Evolutionary conservation across 139 green algal species (phyloP), one percentile per base, ranked within the genome.

Genomic region (Pedinophyceae sp.): DNA sequence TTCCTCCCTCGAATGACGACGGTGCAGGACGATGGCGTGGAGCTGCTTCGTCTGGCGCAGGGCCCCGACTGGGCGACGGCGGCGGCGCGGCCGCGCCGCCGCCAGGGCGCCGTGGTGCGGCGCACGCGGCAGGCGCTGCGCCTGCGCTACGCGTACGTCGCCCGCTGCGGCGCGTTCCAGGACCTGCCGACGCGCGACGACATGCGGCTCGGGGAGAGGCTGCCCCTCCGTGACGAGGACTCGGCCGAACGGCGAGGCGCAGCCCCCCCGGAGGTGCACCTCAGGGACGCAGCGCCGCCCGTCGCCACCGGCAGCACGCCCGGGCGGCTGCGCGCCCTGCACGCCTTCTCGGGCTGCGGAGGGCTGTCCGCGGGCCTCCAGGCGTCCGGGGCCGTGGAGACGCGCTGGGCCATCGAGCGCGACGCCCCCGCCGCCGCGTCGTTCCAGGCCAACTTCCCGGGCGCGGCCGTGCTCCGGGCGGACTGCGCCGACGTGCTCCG

Each of bases 291-390:
- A n/a, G n/a, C n/a, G n/a, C n/a, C n/a, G n/a, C n/a, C n/a, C n/a
- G n/a, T n/a, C n/a, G n/a, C n/a, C n/a, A n/a, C n/a, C n/a, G 54
- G 48, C 19, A 20, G 28, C 24, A n/a, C n/a, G n/a, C n/a, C n/a
- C n/a, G 25, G 10, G 13, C 22, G 24, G 3, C 65, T 92, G 50
- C 48, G 27, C 7, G 89, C 85, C 5, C 72, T 97, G 83, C 89
- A 97, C 73, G 94, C 97, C 55, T 97, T 97, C 80, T 89, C 88
- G 1, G 88, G 84, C 27, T 96, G 87, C 61, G 88, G 88, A 2
- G 88, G 88, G 6, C 75, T 97, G 48, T 87, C 72, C 3, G 89
- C 95, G 70, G 88, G 88, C 53, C 78, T 97, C 61, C 82, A 97
- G 57, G 81, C 94, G 68, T 83, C 83, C 19, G 43, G 79, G 1